Conservation (phyloP, 225 moss, liverwort and hornwort genomes). For the Antitrichia curtipendula region DNA sequence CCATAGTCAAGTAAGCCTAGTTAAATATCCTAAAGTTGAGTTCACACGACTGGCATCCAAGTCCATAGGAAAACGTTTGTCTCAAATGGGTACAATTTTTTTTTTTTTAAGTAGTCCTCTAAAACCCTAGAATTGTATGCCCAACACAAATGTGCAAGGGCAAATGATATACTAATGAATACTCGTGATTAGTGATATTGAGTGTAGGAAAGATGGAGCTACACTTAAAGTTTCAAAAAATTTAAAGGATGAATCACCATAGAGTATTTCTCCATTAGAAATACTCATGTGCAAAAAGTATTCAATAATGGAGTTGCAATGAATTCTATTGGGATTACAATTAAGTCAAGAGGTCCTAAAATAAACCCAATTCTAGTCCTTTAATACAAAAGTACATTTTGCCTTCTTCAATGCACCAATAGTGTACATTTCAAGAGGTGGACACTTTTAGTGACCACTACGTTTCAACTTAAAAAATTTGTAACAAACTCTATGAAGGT, state of each 20-base stretch:
- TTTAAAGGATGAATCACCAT: rapidly evolving
- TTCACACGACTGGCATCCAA: rapidly evolving
- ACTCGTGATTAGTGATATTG: rapidly evolving
- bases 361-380: rapidly evolving
- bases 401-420: not conserved
- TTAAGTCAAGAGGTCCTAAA: not conserved
- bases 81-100: too few species aligned
- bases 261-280: rapidly evolving
- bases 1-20: rapidly evolving
- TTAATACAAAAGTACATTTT: rapidly evolving
- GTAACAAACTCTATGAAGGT: not conserved
- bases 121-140: too few species aligned
- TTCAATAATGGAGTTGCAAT: not conserved
- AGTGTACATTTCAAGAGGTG: not conserved
- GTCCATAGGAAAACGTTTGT: too few species aligned
- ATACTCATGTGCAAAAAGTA: rapidly evolving
- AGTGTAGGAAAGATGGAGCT: not conserved
- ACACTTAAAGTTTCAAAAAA: not conserved
- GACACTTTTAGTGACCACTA: rapidly evolving
- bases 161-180: too few species aligned
- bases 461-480: not conserved
- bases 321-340: not conserved
- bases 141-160: too few species aligned
- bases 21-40: rapidly evolving
- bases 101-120: too few species aligned